phyloP scores from a whole-genome alignment of 1,284 basidiomycete species.

The Sphagnurus paluster region DNA sequence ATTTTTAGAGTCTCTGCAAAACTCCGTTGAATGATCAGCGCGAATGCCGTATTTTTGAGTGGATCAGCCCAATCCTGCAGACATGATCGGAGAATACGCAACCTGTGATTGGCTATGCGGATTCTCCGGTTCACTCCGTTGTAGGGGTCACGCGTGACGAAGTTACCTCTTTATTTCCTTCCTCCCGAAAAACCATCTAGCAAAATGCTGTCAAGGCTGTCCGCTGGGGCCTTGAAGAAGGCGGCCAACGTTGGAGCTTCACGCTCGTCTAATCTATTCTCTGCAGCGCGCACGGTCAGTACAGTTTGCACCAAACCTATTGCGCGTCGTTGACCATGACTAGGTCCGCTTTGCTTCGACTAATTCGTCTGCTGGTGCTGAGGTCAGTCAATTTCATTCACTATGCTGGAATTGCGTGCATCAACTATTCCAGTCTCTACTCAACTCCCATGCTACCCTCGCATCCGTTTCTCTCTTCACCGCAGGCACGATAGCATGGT shows the following conservation, averaged over 20 bases:
- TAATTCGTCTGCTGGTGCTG: constrained; percentile 50
- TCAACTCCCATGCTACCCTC: constrained; percentile 79
- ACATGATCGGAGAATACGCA: constrained; percentile 25
- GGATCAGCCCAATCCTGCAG: too few relatives aligned
- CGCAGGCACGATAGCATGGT: constrained; percentile 92
- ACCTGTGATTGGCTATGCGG: constrained; percentile 30
- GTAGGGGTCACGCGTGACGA: constrained; percentile 37
- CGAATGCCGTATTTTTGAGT: neutral
- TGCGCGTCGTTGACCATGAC: constrained; percentile 20
- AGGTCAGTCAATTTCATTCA: constrained; percentile 43
- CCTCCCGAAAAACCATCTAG: constrained; percentile 40
- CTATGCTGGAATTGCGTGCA: neutral
- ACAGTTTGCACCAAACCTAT: constrained; percentile 7
- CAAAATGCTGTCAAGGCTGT: constrained; percentile 80
- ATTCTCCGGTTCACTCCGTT: constrained; percentile 41
- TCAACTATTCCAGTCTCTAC: constrained; percentile 31
- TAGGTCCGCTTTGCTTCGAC: constrained; percentile 74
- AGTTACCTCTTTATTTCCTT: constrained; percentile 29
- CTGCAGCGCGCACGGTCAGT: constrained; percentile 48
- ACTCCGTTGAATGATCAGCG: too few relatives aligned
- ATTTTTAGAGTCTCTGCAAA: too few relatives aligned
- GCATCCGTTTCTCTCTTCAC: constrained; percentile 79
- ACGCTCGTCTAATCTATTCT: constrained; percentile 38
- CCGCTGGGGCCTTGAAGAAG: constrained; percentile 63
- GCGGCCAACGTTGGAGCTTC: constrained; percentile 41